These are phyloP conservation scores for Ceratocystis harringtonii DNA, from an alignment of 2,329 filamentous ascomycete genomes.

Conservation along the genomic window DNA sequence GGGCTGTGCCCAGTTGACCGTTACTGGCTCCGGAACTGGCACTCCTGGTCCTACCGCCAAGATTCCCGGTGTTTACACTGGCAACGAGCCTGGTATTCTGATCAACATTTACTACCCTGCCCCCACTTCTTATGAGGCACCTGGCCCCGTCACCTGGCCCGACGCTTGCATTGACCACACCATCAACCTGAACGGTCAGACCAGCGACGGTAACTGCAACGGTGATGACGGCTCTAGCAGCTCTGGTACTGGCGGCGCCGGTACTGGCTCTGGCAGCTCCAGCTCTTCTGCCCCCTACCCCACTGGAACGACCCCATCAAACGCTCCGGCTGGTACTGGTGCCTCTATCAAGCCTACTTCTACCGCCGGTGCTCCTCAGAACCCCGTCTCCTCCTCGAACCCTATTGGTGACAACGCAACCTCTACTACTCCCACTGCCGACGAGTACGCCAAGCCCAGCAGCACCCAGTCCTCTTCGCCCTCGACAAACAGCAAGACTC, in stretches of 20 bases:
- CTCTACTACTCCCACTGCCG: constrained; percentile 5
- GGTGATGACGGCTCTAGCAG: constrained; percentile 13
- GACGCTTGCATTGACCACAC: constrained; percentile 26
- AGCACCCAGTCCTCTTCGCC: background rate
- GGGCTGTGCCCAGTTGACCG: constrained; percentile 26
- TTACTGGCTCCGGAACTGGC: constrained; percentile 28
- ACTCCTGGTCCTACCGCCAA: constrained; percentile 25
- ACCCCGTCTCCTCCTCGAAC: background rate
- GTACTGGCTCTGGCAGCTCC: background rate
- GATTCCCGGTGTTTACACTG: constrained; percentile 28
- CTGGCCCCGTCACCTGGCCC: constrained; percentile 23
- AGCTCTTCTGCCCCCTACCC: background rate
- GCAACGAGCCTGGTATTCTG: constrained; percentile 27
- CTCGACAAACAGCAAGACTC: background rate
- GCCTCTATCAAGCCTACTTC: too few relatives aligned
- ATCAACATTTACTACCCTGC: constrained; percentile 31
- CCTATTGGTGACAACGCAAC: background rate
- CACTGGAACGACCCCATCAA: constrained; percentile 11
- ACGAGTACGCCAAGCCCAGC: background rate
- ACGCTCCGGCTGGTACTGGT: constrained; percentile 7
- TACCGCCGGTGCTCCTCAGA: background rate
- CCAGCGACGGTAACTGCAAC: constrained; percentile 27
- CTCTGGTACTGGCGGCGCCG: constrained; percentile 16
- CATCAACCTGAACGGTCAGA: constrained; percentile 24
- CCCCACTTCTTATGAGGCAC: constrained; percentile 24